phyloP scores from a whole-genome alignment of 495 filamentous ascomycete species.

The Corynascus novoguineensis region DNA sequence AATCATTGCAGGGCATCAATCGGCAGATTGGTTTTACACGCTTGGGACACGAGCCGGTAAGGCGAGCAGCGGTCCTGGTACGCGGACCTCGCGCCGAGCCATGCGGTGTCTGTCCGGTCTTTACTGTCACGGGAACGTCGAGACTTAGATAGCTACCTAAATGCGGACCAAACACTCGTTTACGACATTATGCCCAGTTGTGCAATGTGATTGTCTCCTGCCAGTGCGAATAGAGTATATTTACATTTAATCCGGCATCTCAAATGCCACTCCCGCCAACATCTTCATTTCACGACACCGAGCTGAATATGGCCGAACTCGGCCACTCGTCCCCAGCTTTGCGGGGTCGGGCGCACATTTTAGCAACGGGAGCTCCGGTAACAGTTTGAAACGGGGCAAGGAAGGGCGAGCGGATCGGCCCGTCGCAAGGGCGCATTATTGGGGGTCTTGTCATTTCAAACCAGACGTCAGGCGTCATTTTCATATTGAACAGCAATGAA shows the following conservation, averaged over 20 bases:
- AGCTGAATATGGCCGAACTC: conserved; percentile 8
- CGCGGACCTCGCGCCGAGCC: conserved; percentile 5
- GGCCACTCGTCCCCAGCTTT: background rate
- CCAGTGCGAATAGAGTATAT: too few species aligned
- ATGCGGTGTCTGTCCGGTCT: conserved; percentile 28
- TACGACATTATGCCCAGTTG: background rate
- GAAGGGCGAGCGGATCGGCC: conserved; percentile 1
- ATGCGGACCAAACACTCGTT: conserved; percentile 23
- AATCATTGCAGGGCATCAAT: conserved; percentile 27
- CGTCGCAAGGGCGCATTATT: background rate
- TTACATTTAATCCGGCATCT: too few species aligned
- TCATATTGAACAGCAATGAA: too few species aligned
- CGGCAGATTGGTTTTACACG: conserved; percentile 17
- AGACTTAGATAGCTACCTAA: conserved; percentile 18
- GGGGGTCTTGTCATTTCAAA: too few species aligned
- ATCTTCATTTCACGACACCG: too few species aligned
- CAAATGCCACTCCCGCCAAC: too few species aligned
- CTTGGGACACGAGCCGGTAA: conserved; percentile 14
- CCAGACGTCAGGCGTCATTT: background rate
- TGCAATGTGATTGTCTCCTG: background rate
- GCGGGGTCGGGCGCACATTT: conserved; percentile 5
- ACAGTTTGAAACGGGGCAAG: background rate
- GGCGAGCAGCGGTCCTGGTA: conserved; percentile 11
- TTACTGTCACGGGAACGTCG: conserved; percentile 16
- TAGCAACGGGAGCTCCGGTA: background rate